Evolutionary conservation across 345 rosid genomes (phyloP), one percentile per base, ranked within the genome.

Genomic region (Schrenkiella parvula): DNA sequence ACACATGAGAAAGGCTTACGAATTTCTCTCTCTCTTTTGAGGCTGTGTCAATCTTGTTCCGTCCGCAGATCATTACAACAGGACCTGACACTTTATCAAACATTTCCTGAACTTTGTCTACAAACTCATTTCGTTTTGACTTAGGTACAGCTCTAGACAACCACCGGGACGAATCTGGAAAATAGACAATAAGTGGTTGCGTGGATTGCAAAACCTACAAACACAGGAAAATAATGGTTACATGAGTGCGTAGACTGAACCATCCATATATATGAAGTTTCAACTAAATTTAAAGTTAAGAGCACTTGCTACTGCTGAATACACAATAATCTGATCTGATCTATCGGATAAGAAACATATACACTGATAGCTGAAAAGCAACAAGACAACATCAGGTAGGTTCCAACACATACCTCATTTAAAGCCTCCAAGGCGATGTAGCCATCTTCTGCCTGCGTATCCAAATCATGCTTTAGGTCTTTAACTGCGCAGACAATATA

Each of bases 91-190:
- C 64, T 79, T 85, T 80, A 70, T 89, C 92, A 76, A 95, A 86
- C 84, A 87, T 86, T 77, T 85, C 88, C 64, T 82, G 86, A 74
- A 89, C 82, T 80, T 82, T 91, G n/a, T 28, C 59, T 41, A 95
- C 77, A 87, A 91, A 95, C 66, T 88, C 90, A 76, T 80, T 82
- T 58, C 79, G 82, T 38, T 87, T 85, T 28, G 89, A 86, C 81
- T 83, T 91, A 44, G 92, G 89, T 61, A 85, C 96, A 8, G 93
- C 99, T 80, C 93, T 87, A 67, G 93, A 91, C 87, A 95, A 82
- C 99, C 99, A 95, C 55, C 78, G 88, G 19, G 93, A 84, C 69
- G 87, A 88, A 80, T 95, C 99, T 59, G 95, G 88, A 67, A 95
- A 92, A 81, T 95, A 92, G 69, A 89, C 98, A 66, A 92, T 80